Evolutionary conservation across 2,329 filamentous ascomycete species (phyloP), one percentile per base, ranked within the genome.

Genomic region (Fusarium annulatum): DNA sequence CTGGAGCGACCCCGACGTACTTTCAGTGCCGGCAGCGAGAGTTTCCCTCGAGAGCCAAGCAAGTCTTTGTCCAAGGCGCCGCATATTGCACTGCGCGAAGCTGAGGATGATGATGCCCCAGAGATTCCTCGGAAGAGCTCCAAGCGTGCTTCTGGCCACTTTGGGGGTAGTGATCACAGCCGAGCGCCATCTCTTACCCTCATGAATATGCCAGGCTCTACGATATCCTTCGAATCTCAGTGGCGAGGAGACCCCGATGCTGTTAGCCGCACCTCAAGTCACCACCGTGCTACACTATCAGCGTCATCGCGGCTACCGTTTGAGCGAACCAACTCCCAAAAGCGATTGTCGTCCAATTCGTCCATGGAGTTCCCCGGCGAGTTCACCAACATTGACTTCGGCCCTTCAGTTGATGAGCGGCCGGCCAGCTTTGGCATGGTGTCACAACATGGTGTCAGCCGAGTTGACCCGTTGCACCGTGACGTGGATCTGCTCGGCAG

Each of bases 51-150:
- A 51, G 70, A 76, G 49, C 76, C 77, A 49, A 71, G 58, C 26
- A 73, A 75, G 39, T 64, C 70, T 16, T 16, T 78, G 41, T 68
- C 76, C 6, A 78, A 77, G 57, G 69, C 64, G 10, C 65, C 63
- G 18, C 73, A 74, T 28, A 69, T 63, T 12, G 60, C 64, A 48
- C 56, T 77, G 43, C 72, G 72, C 18, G 61, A 73, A 28, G 70
- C 77, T 65, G 76, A 81, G 57, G 74, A 85, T 72, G 56, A 82
- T 62, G 78, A 82, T n/a, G 76, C 86, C 8, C 90, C 90, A 0
- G 85, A 87, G 12, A 88, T 95, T 38, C 93, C 93, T 5, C 87
- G 93, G 36, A 94, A 92, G 82, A 94, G 92, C 79, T 95, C 93
- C 1, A 91, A 90, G 79, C 87, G 92, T 67, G 82, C 87, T 66